phyloP scores from a whole-genome alignment of 1,284 basidiomycete genomes.

The Tylopilus sp. region DNA sequence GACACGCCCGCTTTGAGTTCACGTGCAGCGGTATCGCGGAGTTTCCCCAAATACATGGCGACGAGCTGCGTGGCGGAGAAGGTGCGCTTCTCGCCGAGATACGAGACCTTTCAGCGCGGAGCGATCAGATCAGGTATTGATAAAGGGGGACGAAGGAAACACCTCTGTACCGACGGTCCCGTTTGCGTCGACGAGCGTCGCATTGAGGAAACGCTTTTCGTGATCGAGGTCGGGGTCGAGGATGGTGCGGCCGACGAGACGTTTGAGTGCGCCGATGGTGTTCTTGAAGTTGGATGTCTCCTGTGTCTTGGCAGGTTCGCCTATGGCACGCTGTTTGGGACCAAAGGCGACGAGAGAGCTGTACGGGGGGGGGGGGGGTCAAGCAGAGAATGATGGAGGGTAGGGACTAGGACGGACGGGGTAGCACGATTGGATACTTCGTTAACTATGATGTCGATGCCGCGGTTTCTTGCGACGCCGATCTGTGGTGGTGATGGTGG shows the following conservation, averaged over 20 bases:
- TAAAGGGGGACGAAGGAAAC: conserved; percentile 27
- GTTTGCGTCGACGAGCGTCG: conserved; percentile 75
- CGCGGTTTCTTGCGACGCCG: conserved; percentile 88
- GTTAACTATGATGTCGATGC: conserved; percentile 94
- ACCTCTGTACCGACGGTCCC: conserved; percentile 81
- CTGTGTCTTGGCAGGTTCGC: conserved; percentile 92
- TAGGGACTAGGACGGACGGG: conserved; percentile 62
- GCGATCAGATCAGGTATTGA: conserved; percentile 14
- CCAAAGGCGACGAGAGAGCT: conserved; percentile 94
- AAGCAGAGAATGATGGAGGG: background rate
- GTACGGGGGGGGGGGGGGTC: conserved; percentile 1
- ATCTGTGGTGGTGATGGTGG: conserved; percentile 49
- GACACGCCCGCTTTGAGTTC: conserved; percentile 85
- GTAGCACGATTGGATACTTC: conserved; percentile 94
- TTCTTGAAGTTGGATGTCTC: conserved; percentile 98
- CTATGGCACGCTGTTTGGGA: conserved; percentile 81
- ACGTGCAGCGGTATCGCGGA: conserved; percentile 77
- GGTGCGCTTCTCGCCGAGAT: conserved; percentile 72
- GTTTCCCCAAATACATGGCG: conserved; percentile 82
- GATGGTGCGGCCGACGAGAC: conserved; percentile 77
- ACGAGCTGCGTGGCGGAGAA: conserved; percentile 87
- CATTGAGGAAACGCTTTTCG: conserved; percentile 89
- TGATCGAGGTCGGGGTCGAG: conserved; percentile 76
- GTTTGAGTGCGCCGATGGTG: conserved; percentile 87
- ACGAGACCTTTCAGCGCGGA: conserved; percentile 61